Base-by-base conservation (phyloP, 331 rosid species). In the Malus hybrid region DNA sequence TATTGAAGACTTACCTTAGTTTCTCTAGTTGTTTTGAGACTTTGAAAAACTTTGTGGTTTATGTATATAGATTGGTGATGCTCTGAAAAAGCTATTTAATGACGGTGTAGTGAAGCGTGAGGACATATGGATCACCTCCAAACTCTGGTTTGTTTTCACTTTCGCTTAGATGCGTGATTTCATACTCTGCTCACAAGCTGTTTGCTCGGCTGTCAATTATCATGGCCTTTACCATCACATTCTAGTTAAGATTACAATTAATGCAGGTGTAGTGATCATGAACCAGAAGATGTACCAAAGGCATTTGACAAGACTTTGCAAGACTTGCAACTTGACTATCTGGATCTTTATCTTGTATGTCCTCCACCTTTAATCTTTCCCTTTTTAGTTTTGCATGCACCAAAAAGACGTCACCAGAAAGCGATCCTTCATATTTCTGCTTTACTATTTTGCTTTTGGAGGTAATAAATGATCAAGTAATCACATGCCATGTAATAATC, bases 301-400 rank as follows among this genome's bases (percentile, higher is more conserved):
- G 93, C 97, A 56, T 70, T 92, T 46, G 83, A 85, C 18, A 85
- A 73, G 73, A 83, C 89, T 52, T 83, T 92, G 82, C 70, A 16
- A 34, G 87, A 90, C 22, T 84, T 92, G 84, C 93, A 90, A 24
- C 90, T 92, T 55, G 90, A 90, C 77, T 88, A 88, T 73, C 48
- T 88, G 65, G 96, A 92, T 75, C 86, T 92, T 55, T 92, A 87
- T 79, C 89, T 90, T 24, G 97, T 90, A 75, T 44, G 89, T 81
- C 6, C 46, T 19, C 69, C 22, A 19, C 29, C 18, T 28, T 46
- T 24, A 59, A 24, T 1, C 31, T 20, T 32, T 10, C 48, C 68
- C 73, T 19, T 80, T 42, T 15, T 14, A 32, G 10, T 42, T 42
- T 19, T 22, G 11, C 29, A 3, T 48, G 19, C 22, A 31, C 16